Base-by-base conservation (phyloP, 2,329 filamentous ascomycete genomes). In the Penicillium sp. region DNA sequence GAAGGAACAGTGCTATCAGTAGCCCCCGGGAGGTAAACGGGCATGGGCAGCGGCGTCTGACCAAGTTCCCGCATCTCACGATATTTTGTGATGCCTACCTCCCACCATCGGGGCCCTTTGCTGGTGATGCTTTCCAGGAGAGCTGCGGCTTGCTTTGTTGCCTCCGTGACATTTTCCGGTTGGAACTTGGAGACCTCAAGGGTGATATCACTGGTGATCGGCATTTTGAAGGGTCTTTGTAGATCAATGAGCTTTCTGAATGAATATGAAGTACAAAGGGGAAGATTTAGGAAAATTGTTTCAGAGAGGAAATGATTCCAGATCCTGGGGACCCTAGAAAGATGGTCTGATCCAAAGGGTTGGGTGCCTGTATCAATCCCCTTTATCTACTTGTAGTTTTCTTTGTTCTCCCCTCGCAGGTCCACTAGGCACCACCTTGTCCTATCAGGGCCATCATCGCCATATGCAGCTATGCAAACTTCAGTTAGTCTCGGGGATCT, bases 11-110 rank as follows among this genome's bases (percentile, higher is more conserved):
- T 69, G 57, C 77, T 73, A 53, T 83, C 78, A 8, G 78, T 69
- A 27, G 78, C 83, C 19, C 74, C 70, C 0, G 78, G 72, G 0
- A 85, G 70, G 3, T 79, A 71, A 2, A 75, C 67, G 0, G 80
- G 79, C 52, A 72, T 73, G 2, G 81, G 81, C 2, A 84, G 65
- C 0, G 78, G 73, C 0, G 81, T 83, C 62, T 85, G 78, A 39
- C 82, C 83, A 23, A 77, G 76, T 71, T 76, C 78, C 15, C 79
- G 73, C 77, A 85, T 81, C 61, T 81, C 73, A 4, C 84, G 78
- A 65, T 83, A 85, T 63, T 77, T 79, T 15, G 75, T 72, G 8
- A 81, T 80, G 9, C 83, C 83, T 38, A 84, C 80, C 66, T 84
- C 78, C 40, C 76, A 82, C 82, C 82, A 84, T 60, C 76, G 73